phyloP scores from a whole-genome alignment of 2,329 filamentous ascomycete genomes.

The Tricladium varicosporioides region DNA sequence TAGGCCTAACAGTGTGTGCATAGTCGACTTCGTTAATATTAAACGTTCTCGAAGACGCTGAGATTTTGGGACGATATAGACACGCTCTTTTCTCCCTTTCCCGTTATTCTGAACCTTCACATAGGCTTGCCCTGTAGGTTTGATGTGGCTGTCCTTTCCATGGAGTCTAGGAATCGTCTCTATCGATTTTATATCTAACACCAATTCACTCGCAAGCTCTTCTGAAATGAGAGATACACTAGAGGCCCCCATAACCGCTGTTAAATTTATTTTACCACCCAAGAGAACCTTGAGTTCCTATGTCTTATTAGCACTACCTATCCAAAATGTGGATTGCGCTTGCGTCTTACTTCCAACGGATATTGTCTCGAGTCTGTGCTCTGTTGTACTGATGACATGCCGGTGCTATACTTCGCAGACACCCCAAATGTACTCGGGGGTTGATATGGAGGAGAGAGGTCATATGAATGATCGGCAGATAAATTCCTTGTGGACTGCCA shows the following conservation, averaged over 20 bases:
- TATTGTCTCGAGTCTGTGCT: no score
- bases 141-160: not conserved
- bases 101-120: not conserved
- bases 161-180: not conserved
- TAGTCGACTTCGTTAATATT: not conserved
- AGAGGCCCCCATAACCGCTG: not conserved
- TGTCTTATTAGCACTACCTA: not conserved
- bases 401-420: no score
- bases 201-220: not conserved
- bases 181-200: not conserved
- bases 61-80: not conserved
- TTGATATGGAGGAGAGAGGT: no score
- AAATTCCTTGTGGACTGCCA: no score
- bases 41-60: not conserved
- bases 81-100: not conserved
- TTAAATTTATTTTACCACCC: not conserved
- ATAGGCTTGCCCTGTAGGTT: not conserved
- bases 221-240: not conserved
- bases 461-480: no score
- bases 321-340: no score
- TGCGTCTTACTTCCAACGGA: no score
- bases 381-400: no score
- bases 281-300: not conserved
- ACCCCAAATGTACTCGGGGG: no score
- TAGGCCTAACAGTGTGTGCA: not conserved